Base-by-base conservation (phyloP, 352 stramenopile species). In the Phytopythium mirpurense region DNA sequence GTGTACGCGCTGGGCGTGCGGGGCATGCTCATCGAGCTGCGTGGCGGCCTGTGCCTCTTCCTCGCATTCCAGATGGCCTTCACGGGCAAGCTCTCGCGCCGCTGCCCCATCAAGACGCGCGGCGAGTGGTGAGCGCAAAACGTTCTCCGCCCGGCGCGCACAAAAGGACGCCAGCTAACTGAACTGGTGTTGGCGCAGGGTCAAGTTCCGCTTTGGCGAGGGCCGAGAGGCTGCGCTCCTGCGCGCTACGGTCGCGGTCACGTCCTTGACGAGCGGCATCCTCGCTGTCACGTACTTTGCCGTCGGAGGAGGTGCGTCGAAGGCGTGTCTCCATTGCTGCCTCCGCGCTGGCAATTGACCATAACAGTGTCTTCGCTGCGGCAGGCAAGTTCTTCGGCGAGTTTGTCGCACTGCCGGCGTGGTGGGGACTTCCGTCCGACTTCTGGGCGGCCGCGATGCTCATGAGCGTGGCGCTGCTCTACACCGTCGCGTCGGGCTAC, bases 21-120 rank as follows among this genome's bases (percentile, higher is more conserved):
- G 53, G 82, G 82, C 59, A 90, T 92, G 82, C 89, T 83, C 69
- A 86, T 92, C 47, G 81, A 92, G 57, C 78, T 90, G 49, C 74
- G 81, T n/a, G 81, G 81, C 29, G 81, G 81, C 3, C 32, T 92
- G 11, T 92, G 82, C 55, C 67, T 92, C 18, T 88, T 90, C 44
- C 60, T 92, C 18, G 81, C 81, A 15, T 90, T 92, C 49, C 81
- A 92, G 57, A 65, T 92, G 19, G 76, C 78, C 14, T 92, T 83
- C 57, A 92, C 81, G 10, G 81, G 81, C 21, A 92, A 92, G n/a
- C 61, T 92, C 6, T 88, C 78, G n/a, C 67, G 77, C 10, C 68
- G 81, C 2, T 90, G 81, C 48, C 78, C 76, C 5, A 79, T 92
- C 47, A 88, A 88, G 62, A 92, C 81, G 8, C 63, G 77, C 57